Conservation (phyloP, 2,329 filamentous ascomycete species). For the Fusarium lateritium region DNA sequence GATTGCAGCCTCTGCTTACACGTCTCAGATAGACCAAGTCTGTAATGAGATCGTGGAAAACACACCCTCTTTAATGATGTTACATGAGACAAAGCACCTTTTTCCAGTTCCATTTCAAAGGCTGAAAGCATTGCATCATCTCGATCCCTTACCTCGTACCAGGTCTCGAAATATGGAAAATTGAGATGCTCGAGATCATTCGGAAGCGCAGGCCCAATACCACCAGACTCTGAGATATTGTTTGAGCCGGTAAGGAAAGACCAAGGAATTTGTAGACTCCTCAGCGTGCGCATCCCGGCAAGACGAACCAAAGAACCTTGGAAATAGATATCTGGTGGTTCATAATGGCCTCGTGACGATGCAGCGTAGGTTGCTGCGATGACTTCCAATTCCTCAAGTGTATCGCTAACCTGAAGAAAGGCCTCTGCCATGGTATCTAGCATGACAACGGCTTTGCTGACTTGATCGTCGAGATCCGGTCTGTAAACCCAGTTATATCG, state of each 20-base stretch:
- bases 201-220: not conserved
- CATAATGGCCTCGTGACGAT: fast-evolving
- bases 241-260: not conserved
- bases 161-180: not conserved
- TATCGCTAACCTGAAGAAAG: not conserved
- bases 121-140: not conserved
- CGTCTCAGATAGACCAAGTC: not conserved
- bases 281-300: not conserved
- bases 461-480: constrained; percentile 1
- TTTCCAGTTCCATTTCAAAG: not conserved
- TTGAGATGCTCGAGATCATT: not conserved
- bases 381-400: constrained; percentile 1
- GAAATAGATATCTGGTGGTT: not conserved
- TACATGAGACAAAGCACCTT: not conserved
- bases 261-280: not conserved
- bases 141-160: no score
- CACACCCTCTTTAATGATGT: not conserved
- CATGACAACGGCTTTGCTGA: not conserved
- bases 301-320: not conserved
- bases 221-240: fast-evolving
- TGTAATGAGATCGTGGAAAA: not conserved
- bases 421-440: not conserved
- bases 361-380: not conserved
- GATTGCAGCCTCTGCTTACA: not conserved
- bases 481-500: constrained; percentile 27